Conservation (phyloP, 2,329 filamentous ascomycete species). For the Cordyceps cicadae region DNA sequence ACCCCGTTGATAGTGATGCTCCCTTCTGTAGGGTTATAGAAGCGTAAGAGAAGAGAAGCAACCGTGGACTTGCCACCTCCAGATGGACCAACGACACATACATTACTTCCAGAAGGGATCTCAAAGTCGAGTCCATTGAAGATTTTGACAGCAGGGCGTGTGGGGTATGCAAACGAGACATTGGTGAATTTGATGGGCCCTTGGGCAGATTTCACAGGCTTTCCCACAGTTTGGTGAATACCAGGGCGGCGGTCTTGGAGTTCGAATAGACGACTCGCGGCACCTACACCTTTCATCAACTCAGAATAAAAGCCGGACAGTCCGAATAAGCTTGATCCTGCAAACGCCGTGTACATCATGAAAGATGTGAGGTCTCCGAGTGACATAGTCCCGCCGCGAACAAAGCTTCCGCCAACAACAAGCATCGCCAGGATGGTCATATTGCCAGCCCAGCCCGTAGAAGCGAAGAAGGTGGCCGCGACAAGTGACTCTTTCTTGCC, state of each 20-base stretch:
- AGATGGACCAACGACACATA: constrained; percentile 92
- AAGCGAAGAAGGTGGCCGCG: constrained; percentile 79
- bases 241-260: constrained; percentile 82
- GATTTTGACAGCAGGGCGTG: constrained; percentile 81
- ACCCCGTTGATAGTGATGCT: constrained; percentile 74
- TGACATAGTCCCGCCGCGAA: constrained; percentile 75
- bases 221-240: constrained; percentile 78
- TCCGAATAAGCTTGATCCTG: constrained; percentile 80
- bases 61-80: constrained; percentile 96
- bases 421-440: constrained; percentile 90
- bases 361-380: constrained; percentile 93
- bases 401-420: constrained; percentile 83
- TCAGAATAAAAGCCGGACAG: constrained; percentile 96
- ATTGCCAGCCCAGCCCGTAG: constrained; percentile 88
- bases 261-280: constrained; percentile 92
- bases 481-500: constrained; percentile 82
- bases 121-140: constrained; percentile 85
- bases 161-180: constrained; percentile 86
- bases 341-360: constrained; percentile 94
- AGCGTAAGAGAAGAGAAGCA: constrained; percentile 79
- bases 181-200: constrained; percentile 83
- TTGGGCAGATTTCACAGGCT: constrained; percentile 71
- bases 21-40: constrained; percentile 77
- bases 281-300: constrained; percentile 97
- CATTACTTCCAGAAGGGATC: constrained; percentile 87